Evolutionary conservation across 192 early-diverging fungal genomes (phyloP), one percentile per base, ranked within the genome.

Genomic region (Podila verticillata): DNA sequence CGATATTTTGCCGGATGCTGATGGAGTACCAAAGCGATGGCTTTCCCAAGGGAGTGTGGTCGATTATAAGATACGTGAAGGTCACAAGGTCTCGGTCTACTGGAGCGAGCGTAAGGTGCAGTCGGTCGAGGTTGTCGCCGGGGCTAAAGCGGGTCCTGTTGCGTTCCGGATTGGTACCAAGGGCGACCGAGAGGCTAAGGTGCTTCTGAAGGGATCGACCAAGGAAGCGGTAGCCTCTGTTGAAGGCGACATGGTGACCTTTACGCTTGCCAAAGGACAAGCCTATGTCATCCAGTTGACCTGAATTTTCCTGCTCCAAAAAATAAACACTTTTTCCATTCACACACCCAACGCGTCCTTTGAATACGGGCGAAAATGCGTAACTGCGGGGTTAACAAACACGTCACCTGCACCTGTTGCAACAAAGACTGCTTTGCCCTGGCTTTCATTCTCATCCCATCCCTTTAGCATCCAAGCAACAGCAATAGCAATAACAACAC

Each of bases 51-150:
- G 70, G 47, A 54, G 48, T 4, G 51, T 80, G 17, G 32, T 58
- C 22, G 75, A 69, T 12, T 80, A 34, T 65, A 57, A 54, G 47
- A 80, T 70, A 15, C 63, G 70, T 0, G 75, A 80, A 13, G 75
- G 75, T 8, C 75, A 72, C 20, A 48, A 39, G 0, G 60, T 80
- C 1, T 35, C 75, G n/a, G 44, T 35, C 12, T 5, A 17, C 4
- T 80, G 75, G 75, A 34, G 72, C 39, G 61, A 63, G 10, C 20
- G 24, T 3, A 57, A 32, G 24, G 70, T 80, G 20, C 34, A 57
- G 26, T 31, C 56, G 29, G 59, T 36, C n/a, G 63, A 64, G 19
- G 36, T 20, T 48, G 63, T 36, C 3, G 44, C 6, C 13, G 63
- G 36, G 28, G 34, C 35, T 1, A 17, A 26, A 26, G n/a, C 63